Evolutionary conservation across 2,329 filamentous ascomycete genomes (phyloP).

Genomic region (Aschersonia sp.): DNA sequence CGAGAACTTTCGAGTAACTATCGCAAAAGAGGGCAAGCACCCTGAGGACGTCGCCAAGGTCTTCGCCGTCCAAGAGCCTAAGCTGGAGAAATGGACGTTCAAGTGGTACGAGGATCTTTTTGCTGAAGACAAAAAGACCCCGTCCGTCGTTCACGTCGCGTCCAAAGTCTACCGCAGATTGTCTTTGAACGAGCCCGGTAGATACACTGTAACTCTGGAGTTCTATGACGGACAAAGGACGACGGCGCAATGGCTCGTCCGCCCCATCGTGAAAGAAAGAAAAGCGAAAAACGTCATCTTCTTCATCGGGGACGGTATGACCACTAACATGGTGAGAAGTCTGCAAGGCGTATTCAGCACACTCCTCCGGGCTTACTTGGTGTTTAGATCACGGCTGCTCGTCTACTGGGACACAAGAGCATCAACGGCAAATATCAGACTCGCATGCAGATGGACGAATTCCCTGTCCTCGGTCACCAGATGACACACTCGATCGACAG

Average conservation of each 20-base stretch:
- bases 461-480: constrained; percentile 75
- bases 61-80: constrained; percentile 56
- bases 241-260: constrained; percentile 62
- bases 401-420: constrained; percentile 66
- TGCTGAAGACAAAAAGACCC: constrained; percentile 53
- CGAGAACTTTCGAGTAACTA: constrained; percentile 60
- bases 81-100: constrained; percentile 70
- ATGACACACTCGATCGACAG: constrained; percentile 79
- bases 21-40: constrained; percentile 46
- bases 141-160: constrained; percentile 66
- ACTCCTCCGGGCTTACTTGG: background rate
- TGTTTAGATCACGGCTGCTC: constrained; percentile 53
- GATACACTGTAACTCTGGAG: constrained; percentile 60
- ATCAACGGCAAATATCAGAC: constrained; percentile 76
- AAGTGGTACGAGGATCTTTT: constrained; percentile 78
- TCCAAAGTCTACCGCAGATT: constrained; percentile 66
- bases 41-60: constrained; percentile 45
- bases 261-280: constrained; percentile 52
- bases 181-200: constrained; percentile 63
- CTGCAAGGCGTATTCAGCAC: too few relatives aligned
- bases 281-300: constrained; percentile 76
- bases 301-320: constrained; percentile 67
- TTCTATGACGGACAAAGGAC: constrained; percentile 65
- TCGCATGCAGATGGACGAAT: constrained; percentile 64
- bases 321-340: constrained; percentile 48